These are phyloP conservation scores for sweet orange (Citrus sinensis) DNA, from an alignment of 345 rosid genomes.

Conservation along the genomic window DVS_A1.0 CM039163.1:41513501-41514000, in stretches of 20 bases:
- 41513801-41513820: slow-evolving; percentile 76
- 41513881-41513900: neutral
- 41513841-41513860: slow-evolving; percentile 53
- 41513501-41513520: neutral
- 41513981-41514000: neutral
- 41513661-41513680: neutral
- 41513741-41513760: slow-evolving; percentile 59
- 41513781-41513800: slow-evolving; percentile 82
- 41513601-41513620: neutral
- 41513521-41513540: neutral
- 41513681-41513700: neutral
- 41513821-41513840: slow-evolving; percentile 88
- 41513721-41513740: slow-evolving; percentile 33
- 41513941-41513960: neutral
- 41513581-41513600: neutral
- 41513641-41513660: neutral
- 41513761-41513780: slow-evolving; percentile 84
- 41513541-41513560: neutral
- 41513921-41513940: neutral
- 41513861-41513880: slow-evolving; percentile 9
- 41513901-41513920: neutral
- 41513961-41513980: neutral
- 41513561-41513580: neutral
- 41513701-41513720: neutral
- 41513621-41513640: neutral